Base-by-base conservation (phyloP, 2,329 filamentous ascomycete genomes). In the Aspergillus sp. region DNA sequence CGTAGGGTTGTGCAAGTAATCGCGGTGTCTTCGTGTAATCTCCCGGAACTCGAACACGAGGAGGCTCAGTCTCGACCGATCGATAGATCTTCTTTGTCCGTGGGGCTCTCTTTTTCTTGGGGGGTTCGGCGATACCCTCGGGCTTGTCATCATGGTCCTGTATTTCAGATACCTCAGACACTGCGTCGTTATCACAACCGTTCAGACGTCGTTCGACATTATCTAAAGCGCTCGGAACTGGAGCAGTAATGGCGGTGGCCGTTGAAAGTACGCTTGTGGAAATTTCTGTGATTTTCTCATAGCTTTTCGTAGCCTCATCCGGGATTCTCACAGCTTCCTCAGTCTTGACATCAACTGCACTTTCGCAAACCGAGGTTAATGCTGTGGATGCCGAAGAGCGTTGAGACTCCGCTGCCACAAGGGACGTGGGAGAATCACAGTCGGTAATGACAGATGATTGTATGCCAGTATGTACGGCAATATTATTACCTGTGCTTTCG, bases 11-110 rank as follows among this genome's bases (percentile, higher is more conserved):
- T 0, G 82, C 81, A 1, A 96, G 79, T 0, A 96, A 76, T 8
- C 83, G 74, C 0, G 82, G 77, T 0, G 88, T 94, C 19, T 91
- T 80, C 29, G 87, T 83, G 68, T 97, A 97, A 67, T 93, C 87
- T 1, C 86, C 85, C 0, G 84, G 84, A 0, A 73, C 70, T 30
- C 86, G 82, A 40, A 62, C 58, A 26, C 60, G 58, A 4, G 59
- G 57, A 4, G 55, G 52, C 35, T 66, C 63, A 7, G 61, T 60
- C 50, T 72, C 69, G 30, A 71, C 64, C 0, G 68, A 69, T 10
- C 63, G 52, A 30, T 69, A 55, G 4, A 72, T 45, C 38, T 50
- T 49, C 29, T 64, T 47, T 41, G 52, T 40, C 26, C 60, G 51
- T 40, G 53, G 32, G 35, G 48, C 52, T 50, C 59, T 51, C 7